Conservation (phyloP, 2,329 filamentous ascomycete genomes). For the Emmonsiellopsis sp. region DNA sequence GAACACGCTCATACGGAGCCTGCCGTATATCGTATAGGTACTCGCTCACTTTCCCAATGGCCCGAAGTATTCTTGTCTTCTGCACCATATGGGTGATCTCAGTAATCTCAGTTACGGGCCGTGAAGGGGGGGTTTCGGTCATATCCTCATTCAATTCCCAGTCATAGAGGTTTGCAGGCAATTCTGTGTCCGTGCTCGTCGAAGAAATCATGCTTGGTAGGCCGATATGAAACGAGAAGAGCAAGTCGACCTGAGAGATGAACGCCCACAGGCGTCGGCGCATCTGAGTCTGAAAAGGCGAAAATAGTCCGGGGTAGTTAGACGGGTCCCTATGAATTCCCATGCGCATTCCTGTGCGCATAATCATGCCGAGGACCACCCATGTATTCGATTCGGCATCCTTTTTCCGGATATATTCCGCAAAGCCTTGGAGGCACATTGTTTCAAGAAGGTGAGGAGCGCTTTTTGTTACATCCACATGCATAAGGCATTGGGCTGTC, state of each 20-base stretch:
- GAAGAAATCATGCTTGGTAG: slow-evolving; percentile 29
- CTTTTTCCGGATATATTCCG: slow-evolving; percentile 14
- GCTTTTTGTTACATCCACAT: slow-evolving; percentile 16
- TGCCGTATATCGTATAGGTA: slow-evolving; percentile 7
- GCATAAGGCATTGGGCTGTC: slow-evolving; percentile 19
- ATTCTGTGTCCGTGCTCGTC: slow-evolving; percentile 27
- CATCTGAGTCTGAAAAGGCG: slow-evolving; percentile 26
- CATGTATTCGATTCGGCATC: slow-evolving; percentile 16
- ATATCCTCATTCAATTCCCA: slow-evolving; percentile 30
- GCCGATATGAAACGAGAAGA: slow-evolving; percentile 12
- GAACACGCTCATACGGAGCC: slow-evolving; percentile 10
- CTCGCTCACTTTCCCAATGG: slow-evolving; percentile 10
- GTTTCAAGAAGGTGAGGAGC: slow-evolving; percentile 20
- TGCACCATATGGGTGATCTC: slow-evolving; percentile 11
- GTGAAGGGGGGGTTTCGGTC: slow-evolving; percentile 16
- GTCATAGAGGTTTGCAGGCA: slow-evolving; percentile 32
- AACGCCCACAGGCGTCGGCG: slow-evolving; percentile 24
- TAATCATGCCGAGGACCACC: slow-evolving; percentile 19
- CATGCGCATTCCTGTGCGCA: slow-evolving; percentile 25
- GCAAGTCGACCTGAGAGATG: slow-evolving; percentile 27
- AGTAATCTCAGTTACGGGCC: slow-evolving; percentile 18
- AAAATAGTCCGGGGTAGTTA: slow-evolving; percentile 22
- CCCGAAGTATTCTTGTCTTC: slow-evolving; percentile 6
- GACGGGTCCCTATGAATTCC: slow-evolving; percentile 34
- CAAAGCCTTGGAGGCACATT: slow-evolving; percentile 14